Conservation (phyloP, 257 asterid genomes). For the Plectranthus barbatus region DNA sequence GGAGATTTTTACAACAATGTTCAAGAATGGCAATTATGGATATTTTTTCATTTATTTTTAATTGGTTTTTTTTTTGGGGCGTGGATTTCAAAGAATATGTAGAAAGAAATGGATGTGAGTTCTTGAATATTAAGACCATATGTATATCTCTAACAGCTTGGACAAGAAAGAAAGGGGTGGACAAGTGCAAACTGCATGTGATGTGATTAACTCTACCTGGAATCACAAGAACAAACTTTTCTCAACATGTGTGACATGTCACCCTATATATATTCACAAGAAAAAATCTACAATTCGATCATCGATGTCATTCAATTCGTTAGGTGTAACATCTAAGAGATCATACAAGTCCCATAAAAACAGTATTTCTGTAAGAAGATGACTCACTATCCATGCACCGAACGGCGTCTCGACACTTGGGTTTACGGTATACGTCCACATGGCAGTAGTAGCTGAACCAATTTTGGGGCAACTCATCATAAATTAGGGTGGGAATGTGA, state of each 20-base stretch:
- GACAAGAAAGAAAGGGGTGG: conserved; percentile 18
- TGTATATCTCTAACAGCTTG: conserved; percentile 3
- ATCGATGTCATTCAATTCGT: background rate
- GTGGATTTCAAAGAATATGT: background rate
- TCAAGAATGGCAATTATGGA: too few species aligned
- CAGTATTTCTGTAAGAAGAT: too few species aligned
- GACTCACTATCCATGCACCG: background rate
- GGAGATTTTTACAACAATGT: too few species aligned
- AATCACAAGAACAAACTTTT: conserved; percentile 15
- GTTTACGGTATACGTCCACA: background rate
- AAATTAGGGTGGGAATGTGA: background rate
- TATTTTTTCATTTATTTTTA: too few species aligned
- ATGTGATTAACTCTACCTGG: conserved; percentile 18
- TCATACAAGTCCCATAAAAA: too few species aligned
- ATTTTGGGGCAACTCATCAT: conserved; percentile 8
- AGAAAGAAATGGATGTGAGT: conserved; percentile 8
- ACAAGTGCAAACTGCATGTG: conserved; percentile 28
- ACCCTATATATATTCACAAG: background rate
- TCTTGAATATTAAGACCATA: background rate
- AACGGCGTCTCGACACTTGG: conserved; percentile 2
- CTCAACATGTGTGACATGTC: background rate
- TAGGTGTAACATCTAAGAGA: background rate
- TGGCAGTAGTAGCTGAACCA: conserved; percentile 23
- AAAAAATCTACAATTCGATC: too few species aligned
- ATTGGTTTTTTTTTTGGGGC: background rate